Evolutionary conservation across 2,329 filamentous ascomycete species (phyloP).

Genomic region (Stagonosporopsis cucurbitacearum): DNA sequence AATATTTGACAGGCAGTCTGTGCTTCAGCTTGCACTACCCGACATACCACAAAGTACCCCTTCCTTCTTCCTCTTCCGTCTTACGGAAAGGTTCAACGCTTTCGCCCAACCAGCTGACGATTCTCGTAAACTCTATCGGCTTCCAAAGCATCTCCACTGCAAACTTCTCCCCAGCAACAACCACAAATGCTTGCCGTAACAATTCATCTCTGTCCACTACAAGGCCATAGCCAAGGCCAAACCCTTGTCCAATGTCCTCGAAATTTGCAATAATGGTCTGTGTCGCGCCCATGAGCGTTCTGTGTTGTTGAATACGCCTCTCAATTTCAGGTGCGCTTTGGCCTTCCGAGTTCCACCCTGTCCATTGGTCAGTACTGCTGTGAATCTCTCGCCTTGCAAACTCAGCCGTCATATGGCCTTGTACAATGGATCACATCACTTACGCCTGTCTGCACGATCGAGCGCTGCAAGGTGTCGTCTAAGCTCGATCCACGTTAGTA

Average conservation of each 20-base stretch:
- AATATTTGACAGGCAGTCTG: slow-evolving; percentile 13
- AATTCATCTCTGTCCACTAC: slow-evolving; percentile 39
- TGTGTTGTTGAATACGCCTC: slow-evolving; percentile 43
- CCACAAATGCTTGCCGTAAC: slow-evolving; percentile 42
- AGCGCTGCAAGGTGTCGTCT: slow-evolving; percentile 44
- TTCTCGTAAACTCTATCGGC: slow-evolving; percentile 37
- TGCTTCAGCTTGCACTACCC: slow-evolving; percentile 22
- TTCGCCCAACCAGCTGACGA: slow-evolving; percentile 38
- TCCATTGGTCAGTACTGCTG: slow-evolving; percentile 12
- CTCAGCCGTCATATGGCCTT: neutral
- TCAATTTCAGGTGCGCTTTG: slow-evolving; percentile 38
- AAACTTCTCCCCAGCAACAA: slow-evolving; percentile 42
- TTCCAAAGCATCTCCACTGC: slow-evolving; percentile 43
- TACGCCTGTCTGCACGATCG: slow-evolving; percentile 42
- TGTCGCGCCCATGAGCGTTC: slow-evolving; percentile 42
- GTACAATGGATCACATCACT: slow-evolving; percentile 18
- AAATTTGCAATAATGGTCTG: slow-evolving; percentile 42
- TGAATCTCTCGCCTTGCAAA: slow-evolving; percentile 5
- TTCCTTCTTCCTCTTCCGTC: slow-evolving; percentile 38
- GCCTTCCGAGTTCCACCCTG: slow-evolving; percentile 43
- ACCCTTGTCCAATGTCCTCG: slow-evolving; percentile 38
- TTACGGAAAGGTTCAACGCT: slow-evolving; percentile 37
- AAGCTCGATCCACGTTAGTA: slow-evolving; percentile 46
- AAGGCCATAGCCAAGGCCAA: slow-evolving; percentile 26
- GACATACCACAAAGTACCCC: slow-evolving; percentile 37